A percentile compares a stretch with the other conserved stretches of the same genome.
phyloP scores from a whole-genome alignment of 129 eudicot species.

The Calendula officinalis region DNA sequence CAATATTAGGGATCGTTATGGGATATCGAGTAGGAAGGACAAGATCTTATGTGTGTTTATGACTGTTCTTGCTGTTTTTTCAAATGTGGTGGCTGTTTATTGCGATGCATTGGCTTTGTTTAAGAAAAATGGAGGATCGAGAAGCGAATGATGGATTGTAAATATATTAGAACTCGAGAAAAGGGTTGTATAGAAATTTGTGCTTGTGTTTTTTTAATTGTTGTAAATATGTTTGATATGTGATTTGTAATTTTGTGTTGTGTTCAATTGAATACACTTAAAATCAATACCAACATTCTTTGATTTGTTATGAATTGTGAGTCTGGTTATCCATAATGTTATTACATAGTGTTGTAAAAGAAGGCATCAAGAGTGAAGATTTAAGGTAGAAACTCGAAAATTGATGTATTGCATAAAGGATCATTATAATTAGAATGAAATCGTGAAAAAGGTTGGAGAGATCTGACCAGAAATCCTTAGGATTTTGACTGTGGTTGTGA shows the following conservation, averaged over 20 bases:
- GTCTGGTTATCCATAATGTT: too few species aligned
- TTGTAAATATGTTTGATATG: slow-evolving; percentile 9
- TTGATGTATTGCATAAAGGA: too few species aligned
- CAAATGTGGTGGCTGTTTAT: slow-evolving; percentile 70
- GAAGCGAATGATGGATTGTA: slow-evolving; percentile 32
- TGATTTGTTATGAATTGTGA: too few species aligned
- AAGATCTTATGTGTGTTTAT: slow-evolving; percentile 62
- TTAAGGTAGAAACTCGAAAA: too few species aligned
- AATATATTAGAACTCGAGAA: neutral
- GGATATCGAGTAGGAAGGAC: slow-evolving; percentile 76
- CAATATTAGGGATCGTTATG: slow-evolving; percentile 67
- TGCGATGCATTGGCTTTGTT: slow-evolving; percentile 75
- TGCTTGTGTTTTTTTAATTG: slow-evolving; percentile 22
- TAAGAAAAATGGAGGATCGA: slow-evolving; percentile 45
- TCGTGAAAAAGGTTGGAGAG: too few species aligned
- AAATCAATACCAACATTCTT: neutral
- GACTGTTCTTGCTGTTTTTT: slow-evolving; percentile 80
- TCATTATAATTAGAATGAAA: too few species aligned
- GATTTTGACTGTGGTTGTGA: too few species aligned
- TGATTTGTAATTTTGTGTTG: neutral
- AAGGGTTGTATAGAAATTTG: slow-evolving; percentile 21
- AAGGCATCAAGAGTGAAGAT: too few species aligned
- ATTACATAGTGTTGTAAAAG: too few species aligned
- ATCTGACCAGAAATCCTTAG: too few species aligned
- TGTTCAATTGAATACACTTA: slow-evolving; percentile 15